These are phyloP conservation scores for Cercospora brassicicola DNA, from an alignment of 2,329 filamentous ascomycete species.

Conservation along the genomic window DNA sequence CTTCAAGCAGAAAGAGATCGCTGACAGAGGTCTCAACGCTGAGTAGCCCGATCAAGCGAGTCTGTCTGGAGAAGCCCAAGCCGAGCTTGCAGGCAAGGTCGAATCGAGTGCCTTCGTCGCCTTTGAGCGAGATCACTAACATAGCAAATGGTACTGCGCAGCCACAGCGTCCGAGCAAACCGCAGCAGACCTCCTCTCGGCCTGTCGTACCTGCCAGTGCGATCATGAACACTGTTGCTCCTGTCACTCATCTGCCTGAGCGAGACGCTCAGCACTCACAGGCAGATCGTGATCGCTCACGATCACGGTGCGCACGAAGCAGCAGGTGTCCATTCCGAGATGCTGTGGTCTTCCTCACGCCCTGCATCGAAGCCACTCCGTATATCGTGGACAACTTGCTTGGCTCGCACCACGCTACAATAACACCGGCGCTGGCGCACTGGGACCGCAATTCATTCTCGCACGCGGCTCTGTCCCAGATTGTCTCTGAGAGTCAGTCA, in stretches of 20 bases:
- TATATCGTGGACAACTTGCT: constrained; percentile 36
- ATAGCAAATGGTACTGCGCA: constrained; percentile 13
- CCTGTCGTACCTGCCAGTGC: background rate
- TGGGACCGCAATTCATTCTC: constrained; percentile 38
- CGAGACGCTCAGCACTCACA: constrained; percentile 13
- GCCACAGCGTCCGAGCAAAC: background rate
- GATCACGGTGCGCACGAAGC: constrained; percentile 12
- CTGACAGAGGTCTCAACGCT: background rate
- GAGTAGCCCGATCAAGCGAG: constrained; percentile 8
- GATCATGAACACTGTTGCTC: background rate
- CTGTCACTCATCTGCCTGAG: background rate
- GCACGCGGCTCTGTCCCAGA: constrained; percentile 22
- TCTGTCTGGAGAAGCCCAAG: background rate
- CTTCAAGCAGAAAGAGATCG: background rate
- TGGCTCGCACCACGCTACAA: constrained; percentile 22
- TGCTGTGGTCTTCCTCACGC: constrained; percentile 31
- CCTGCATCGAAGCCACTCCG: constrained; percentile 34
- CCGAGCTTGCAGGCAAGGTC: background rate
- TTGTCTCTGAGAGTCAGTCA: constrained; percentile 38
- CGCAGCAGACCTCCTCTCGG: background rate
- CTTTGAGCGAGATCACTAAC: constrained; percentile 24
- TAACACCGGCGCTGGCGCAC: constrained; percentile 23
- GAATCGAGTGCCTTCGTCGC: constrained; percentile 6
- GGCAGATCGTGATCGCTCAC: constrained; percentile 2
- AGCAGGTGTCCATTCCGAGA: constrained; percentile 27